Percentiles rank a stretch among this genome's conserved stretches.
These are phyloP conservation scores for Termitomyces sp. DNA, from an alignment of 768 basidiomycete genomes.

Conservation along the genomic window DNA sequence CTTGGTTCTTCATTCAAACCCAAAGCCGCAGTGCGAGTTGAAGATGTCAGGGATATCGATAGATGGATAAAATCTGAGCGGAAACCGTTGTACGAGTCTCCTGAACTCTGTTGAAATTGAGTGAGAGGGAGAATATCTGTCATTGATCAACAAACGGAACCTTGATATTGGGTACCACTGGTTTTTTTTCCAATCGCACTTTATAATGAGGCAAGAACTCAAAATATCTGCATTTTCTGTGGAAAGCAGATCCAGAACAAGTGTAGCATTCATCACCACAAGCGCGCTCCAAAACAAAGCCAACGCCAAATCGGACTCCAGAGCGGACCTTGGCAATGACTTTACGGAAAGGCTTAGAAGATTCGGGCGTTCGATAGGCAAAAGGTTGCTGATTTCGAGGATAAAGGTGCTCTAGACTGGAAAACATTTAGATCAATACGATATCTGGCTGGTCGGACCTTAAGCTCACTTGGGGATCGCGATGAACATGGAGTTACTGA, in stretches of 20 bases:
- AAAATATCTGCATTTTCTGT: conserved; percentile 77
- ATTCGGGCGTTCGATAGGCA: conserved; percentile 13
- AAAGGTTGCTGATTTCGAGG: conserved; percentile 14
- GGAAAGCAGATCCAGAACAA: conserved; percentile 58
- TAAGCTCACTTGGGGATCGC: conserved; percentile 78
- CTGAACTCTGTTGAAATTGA: conserved; percentile 25
- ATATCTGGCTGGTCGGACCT: background rate
- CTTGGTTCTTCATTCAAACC: conserved; percentile 35
- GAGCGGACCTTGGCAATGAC: conserved; percentile 79
- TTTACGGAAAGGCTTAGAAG: conserved; percentile 45
- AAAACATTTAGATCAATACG: background rate
- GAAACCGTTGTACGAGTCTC: conserved; percentile 83
- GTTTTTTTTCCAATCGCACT: conserved; percentile 56
- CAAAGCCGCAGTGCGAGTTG: conserved; percentile 28
- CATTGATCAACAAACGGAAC: conserved; percentile 34
- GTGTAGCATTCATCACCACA: conserved; percentile 64
- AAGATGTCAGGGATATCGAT: conserved; percentile 77
- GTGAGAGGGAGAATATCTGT: background rate
- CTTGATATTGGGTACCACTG: conserved; percentile 33
- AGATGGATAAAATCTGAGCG: conserved; percentile 93
- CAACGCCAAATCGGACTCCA: conserved; percentile 84
- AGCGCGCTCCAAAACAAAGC: conserved; percentile 75
- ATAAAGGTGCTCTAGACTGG: conserved; percentile 18
- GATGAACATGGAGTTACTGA: conserved; percentile 74
- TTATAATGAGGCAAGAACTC: conserved; percentile 77